Base-by-base conservation (phyloP, 371 early-diverging fungal genomes). In the Mortierella sp. region DNA sequence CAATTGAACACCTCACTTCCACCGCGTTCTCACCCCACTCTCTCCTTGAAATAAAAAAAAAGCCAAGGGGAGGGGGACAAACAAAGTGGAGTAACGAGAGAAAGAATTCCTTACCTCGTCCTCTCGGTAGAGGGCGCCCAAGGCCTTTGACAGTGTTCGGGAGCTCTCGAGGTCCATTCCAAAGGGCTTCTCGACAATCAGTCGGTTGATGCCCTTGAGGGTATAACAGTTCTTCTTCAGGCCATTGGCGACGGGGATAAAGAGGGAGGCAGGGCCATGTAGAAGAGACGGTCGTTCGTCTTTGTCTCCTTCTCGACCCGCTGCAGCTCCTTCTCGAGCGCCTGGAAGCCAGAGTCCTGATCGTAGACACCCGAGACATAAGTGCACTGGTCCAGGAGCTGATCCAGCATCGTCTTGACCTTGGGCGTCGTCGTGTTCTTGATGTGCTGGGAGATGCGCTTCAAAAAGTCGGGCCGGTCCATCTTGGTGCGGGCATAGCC, bases 161-260 rank as follows among this genome's bases (percentile, higher is more conserved):
- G 96, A 95, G 41, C 92, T 92, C 45, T 94, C 95, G 24, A 92
- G 90, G 79, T 97, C 97, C 85, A 92, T 93, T 66, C 99, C 99
- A 91, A 98, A 98, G 0, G 99, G 99, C 87, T 99, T 99, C 83
- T 99, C 99, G 22, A 99, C 93, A 63, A 97, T 93, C 66, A 99
- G 66, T 37, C 95, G 92, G 89, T 94, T 96, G 70, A 84, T 86
- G 29, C 94, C 95, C 52, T 86, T 82, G 24, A 71, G 76, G 26
- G 90, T 85, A 71, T 95, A 95, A 2, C 89, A 90, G 73, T 93
- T 87, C 39, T 89, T 87, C 84, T 93, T 93, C 73, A 98, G 75
- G 24, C 95, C 94, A 31, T 88, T 85, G 7, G 97, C 92, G 16
- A 98, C 96, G 24, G 91, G 91, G 47, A 94, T 91, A 86, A 99